These are phyloP conservation scores for Penicillium palitans DNA, from an alignment of 2,329 filamentous ascomycete genomes.

Conservation along the genomic window DNA sequence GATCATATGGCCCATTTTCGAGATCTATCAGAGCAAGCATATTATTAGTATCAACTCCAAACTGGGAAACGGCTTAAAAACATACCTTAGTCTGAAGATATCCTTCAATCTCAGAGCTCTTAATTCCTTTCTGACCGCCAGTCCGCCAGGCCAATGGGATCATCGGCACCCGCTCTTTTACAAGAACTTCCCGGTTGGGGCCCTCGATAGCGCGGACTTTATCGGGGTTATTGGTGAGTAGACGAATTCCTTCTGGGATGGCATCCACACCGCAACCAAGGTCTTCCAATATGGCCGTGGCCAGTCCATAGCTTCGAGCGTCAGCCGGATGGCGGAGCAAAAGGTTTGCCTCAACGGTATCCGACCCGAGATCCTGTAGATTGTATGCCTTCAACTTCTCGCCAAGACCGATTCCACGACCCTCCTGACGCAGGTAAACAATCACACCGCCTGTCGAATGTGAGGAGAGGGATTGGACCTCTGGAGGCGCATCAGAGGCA, in stretches of 20 bases:
- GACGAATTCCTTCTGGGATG: constrained; percentile 62
- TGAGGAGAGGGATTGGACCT: constrained; percentile 41
- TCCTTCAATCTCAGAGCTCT: constrained; percentile 84
- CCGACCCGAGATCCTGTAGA: constrained; percentile 91
- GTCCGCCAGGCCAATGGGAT: constrained; percentile 88
- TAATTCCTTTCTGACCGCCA: constrained; percentile 74
- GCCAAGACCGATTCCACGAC: constrained; percentile 87
- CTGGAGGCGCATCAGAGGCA: constrained; percentile 29
- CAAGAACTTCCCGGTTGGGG: constrained; percentile 80
- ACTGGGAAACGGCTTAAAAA: constrained; percentile 14
- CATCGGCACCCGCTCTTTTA: constrained; percentile 91
- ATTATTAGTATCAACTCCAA: not conserved
- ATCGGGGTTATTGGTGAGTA: constrained; percentile 96
- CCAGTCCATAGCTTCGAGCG: constrained; percentile 91
- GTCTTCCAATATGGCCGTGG: constrained; percentile 89
- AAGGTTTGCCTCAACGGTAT: constrained; percentile 95
- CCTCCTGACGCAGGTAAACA: constrained; percentile 93
- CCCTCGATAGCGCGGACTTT: constrained; percentile 95
- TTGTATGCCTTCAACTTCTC: constrained; percentile 99
- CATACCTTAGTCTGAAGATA: constrained; percentile 92
- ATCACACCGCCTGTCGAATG: constrained; percentile 77
- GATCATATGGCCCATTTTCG: constrained; percentile 82
- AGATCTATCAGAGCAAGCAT: constrained; percentile 57
- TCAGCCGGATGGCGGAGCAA: constrained; percentile 89
- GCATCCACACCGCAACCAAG: constrained; percentile 68